Conservation (phyloP, 805 yeast species). For the Ogataea pignaliae region DNA sequence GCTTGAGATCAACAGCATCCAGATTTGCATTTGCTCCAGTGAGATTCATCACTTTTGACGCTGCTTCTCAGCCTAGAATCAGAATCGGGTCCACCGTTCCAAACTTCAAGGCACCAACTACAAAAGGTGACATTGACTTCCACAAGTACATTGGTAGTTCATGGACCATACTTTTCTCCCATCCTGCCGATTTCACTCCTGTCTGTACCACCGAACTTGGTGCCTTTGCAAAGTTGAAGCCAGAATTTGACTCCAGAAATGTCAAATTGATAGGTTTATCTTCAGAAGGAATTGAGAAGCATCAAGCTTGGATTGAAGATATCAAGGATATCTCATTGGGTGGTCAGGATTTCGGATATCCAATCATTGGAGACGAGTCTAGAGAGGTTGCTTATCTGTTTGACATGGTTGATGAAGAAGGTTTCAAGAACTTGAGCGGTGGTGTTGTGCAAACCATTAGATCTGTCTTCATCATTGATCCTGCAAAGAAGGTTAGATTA, state of each 20-base stretch:
- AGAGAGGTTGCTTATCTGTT: constrained; percentile 80
- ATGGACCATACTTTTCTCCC: constrained; percentile 88
- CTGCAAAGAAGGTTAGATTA: constrained; percentile 81
- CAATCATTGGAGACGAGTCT: constrained; percentile 83
- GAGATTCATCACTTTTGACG: constrained; percentile 40
- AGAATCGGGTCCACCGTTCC: constrained; percentile 87
- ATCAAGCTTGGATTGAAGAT: constrained; percentile 84
- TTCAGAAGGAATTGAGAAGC: constrained; percentile 77
- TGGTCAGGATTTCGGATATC: constrained; percentile 75
- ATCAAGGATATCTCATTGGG: constrained; percentile 74
- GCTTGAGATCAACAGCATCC: constrained; percentile 3
- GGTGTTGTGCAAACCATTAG: constrained; percentile 85
- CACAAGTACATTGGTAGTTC: constrained; percentile 81
- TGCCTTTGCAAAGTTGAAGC: constrained; percentile 84
- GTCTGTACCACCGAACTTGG: constrained; percentile 96
- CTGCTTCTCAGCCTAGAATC: constrained; percentile 54
- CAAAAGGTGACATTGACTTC: constrained; percentile 79
- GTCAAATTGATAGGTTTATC: constrained; percentile 88
- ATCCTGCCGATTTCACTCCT: constrained; percentile 96
- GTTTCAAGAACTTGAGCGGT: constrained; percentile 65
- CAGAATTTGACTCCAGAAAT: constrained; percentile 80
- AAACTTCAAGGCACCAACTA: constrained; percentile 78
- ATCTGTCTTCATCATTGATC: constrained; percentile 89
- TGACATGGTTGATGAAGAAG: constrained; percentile 87
- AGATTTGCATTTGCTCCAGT: constrained; percentile 8